Evolutionary conservation across 129 eudicot species (phyloP), one percentile per base, ranked within the genome.

Genomic region (Solidago caesia): DNA sequence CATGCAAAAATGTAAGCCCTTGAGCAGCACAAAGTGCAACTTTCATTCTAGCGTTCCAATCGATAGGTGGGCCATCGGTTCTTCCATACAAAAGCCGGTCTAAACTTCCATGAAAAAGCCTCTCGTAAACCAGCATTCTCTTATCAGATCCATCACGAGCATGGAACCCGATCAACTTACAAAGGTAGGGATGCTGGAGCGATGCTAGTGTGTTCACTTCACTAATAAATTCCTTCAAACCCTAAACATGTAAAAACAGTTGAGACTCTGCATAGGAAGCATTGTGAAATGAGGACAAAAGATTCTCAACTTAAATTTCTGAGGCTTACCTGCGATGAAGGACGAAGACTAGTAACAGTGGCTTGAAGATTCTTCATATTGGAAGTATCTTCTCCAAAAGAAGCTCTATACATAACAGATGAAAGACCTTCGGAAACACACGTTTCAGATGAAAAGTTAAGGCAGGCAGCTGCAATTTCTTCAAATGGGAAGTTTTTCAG

Each of bases 21-120:
- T 88, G 97, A 39, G 99, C 97, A 44, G 99, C 99, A 91, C 99
- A 91, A 71, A 84, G 80, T 55, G 97, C 93, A 74, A 94, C 91
- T 85, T 91, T 94, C 89, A 91, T 89, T 73, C 99, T 85, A 48
- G 93, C 83, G 79, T 85, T 91, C 99, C 99, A 94, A 78, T 94
- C 99, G 7, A 94, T 82, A 12, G 91, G 93, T 4, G 99, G 97
- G 64, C 99, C 99, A 61, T 86, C 96, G 6, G 88, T 85, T 82
- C 99, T 80, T 29, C 99, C 99, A 75, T 83, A 87, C 65, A 94
- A 76, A 75, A 88, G 87, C 67, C 96, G 84, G 71, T 94, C 99
- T 81, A 94, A 87, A 78, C 97, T 90, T 70, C 99, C 99, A 55
- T 88, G 97, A 72, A 75, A 87, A 33, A 94, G 86, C 81, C 97